Evolutionary conservation across 306 rosid species (phyloP), one percentile per base, ranked within the genome.

Genomic region (Canavalia ensiformis): DNA sequence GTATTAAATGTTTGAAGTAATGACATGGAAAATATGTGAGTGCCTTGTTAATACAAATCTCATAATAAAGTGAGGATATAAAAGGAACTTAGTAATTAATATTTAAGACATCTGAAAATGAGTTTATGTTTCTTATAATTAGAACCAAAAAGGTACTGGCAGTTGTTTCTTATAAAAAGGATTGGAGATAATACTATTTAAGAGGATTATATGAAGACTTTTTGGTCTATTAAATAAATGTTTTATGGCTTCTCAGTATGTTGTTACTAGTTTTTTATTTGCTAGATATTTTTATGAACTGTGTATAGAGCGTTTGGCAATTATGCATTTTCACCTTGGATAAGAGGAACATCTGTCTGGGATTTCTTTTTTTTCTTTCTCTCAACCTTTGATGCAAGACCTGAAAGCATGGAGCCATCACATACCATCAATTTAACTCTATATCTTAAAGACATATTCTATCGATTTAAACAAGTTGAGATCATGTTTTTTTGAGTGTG

Each of bases 371-470:
- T 0, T 13, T 18, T 18, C 18, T 7, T 37, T 37, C 1, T 37
- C 4, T 37, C 41, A 37, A 7, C 37, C 66, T 59, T 8, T 33
- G 0, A 12, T 59, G 66, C 5, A 60, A 10, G 3, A 11, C 7
- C 18, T 62, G 45, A 58, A 30, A 58, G 37, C 65, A 8, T 56
- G 63, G 3, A 59, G 66, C 66, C 25, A 58, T 29, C 66, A 59
- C 18, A 59, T 58, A 6, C 4, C 63, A 56, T 25, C 33, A 30
- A 7, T 31, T 31, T 31, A 59, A 59, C 37, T 8, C 34, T 18
- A 0, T 5, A 18, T 18, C 25, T 58, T 2, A 2, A 13, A 31
- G 28, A 11, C 25, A 25, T 28, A 6, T 39, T 65, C 12, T 2
- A 5, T 7, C 7, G 51, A 3, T 34, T 11, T 37, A 37, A 49